Percentiles rank a stretch among this genome's conserved stretches.
Conservation (phyloP, 495 filamentous ascomycete species). For the Xylaria intraflava region DNA sequence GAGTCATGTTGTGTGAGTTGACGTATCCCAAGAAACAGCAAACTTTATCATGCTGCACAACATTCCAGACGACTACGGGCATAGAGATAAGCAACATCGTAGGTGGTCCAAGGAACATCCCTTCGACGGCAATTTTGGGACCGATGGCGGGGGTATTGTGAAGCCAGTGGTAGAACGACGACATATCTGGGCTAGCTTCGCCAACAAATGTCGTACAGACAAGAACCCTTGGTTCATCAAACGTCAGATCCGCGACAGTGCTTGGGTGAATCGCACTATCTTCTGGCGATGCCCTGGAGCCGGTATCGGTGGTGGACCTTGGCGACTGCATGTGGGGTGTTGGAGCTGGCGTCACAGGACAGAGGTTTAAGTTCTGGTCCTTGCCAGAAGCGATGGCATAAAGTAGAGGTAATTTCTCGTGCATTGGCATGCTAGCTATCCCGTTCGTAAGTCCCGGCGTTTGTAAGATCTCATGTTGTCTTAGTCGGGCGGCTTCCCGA, state of each 20-base stretch:
- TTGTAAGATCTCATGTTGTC: constrained; percentile 37
- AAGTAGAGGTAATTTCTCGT: constrained; percentile 39
- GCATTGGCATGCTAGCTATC: constrained; percentile 17
- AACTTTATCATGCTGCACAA: constrained; percentile 51
- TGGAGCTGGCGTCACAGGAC: constrained; percentile 31
- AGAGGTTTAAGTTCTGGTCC: constrained; percentile 40
- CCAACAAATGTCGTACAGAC: constrained; percentile 53
- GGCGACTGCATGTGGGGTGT: constrained; percentile 36
- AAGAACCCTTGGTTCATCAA: constrained; percentile 47
- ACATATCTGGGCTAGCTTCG: constrained; percentile 51
- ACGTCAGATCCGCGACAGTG: constrained; percentile 41
- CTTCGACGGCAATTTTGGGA: constrained; percentile 49
- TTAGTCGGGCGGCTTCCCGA: constrained; percentile 40
- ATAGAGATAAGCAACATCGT: constrained; percentile 53
- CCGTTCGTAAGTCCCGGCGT: constrained; percentile 39
- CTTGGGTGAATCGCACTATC: constrained; percentile 33
- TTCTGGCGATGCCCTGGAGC: constrained; percentile 28
- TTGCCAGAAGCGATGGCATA: constrained; percentile 44
- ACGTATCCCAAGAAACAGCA: constrained; percentile 51
- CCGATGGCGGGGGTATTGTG: constrained; percentile 41
- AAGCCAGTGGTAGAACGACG: constrained; percentile 52
- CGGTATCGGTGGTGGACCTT: constrained; percentile 31
- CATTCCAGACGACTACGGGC: constrained; percentile 48
- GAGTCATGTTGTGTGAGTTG: constrained; percentile 52
- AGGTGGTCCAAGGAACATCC: constrained; percentile 52